Percentiles rank a stretch among this genome's conserved stretches.
Conservation (phyloP, 139 green algal genomes). For the Micractinium sp. region DNA sequence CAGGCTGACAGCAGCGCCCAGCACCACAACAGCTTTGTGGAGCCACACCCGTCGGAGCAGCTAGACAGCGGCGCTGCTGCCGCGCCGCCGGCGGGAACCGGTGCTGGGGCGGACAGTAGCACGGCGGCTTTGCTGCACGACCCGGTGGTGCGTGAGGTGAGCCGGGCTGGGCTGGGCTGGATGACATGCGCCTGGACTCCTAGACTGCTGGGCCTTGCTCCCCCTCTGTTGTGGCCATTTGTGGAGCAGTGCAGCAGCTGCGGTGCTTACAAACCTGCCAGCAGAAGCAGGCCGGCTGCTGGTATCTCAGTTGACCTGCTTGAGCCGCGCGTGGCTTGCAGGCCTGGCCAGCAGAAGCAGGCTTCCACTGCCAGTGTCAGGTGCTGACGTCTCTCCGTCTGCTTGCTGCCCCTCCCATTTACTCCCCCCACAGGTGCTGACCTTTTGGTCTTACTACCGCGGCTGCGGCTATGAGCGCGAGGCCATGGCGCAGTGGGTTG, state of each 20-base stretch:
- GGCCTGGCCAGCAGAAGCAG: neutral
- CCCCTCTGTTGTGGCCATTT: too few species aligned
- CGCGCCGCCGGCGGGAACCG: neutral
- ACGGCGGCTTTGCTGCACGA: conserved; percentile 12
- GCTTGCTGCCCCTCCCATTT: neutral
- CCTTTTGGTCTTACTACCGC: conserved; percentile 41
- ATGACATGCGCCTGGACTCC: too few species aligned
- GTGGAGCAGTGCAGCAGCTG: neutral
- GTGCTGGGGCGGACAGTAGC: neutral
- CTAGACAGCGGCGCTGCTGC: neutral
- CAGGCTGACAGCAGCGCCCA: neutral
- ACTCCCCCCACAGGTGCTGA: conserved; percentile 11
- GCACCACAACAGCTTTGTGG: conserved; percentile 35
- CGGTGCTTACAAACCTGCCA: neutral
- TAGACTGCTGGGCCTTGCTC: too few species aligned
- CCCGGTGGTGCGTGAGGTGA: conserved; percentile 18
- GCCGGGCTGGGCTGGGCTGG: neutral
- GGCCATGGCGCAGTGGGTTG: conserved; percentile 33
- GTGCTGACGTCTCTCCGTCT: neutral
- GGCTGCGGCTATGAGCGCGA: conserved; percentile 28
- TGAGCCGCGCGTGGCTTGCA: neutral
- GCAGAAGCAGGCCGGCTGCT: too few species aligned
- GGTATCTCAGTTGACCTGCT: too few species aligned
- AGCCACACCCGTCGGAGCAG: conserved; percentile 7
- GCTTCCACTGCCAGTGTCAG: neutral